Percentiles rank a stretch among this genome's conserved stretches.
Evolutionary conservation across 345 rosid genomes (phyloP).

Genomic region (Mercurialis annua): DNA sequence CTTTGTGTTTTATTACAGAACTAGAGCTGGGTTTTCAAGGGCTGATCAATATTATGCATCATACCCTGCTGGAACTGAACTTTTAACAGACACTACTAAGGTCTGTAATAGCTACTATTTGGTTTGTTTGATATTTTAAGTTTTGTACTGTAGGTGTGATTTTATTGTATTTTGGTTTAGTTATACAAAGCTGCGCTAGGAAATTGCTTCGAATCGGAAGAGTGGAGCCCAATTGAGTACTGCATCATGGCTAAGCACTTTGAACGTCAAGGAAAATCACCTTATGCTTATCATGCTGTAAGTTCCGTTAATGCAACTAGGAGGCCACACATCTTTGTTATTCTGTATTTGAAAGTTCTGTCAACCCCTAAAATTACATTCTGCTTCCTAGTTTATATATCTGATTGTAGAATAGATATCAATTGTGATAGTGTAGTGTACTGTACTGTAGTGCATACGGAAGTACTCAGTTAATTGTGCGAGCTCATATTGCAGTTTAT

Average conservation of each 20-base stretch:
- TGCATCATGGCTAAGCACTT: conserved; percentile 85
- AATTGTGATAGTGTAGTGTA: too few relatives aligned
- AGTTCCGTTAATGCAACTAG: conserved; percentile 21
- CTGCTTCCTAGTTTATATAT: too few relatives aligned
- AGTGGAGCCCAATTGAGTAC: conserved; percentile 85
- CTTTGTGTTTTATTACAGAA: conserved; percentile 46
- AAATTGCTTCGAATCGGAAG: conserved; percentile 77
- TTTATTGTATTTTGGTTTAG: conserved; percentile 34
- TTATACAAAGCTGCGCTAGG: conserved; percentile 87
- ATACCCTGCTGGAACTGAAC: conserved; percentile 90
- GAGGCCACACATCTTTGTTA: not conserved
- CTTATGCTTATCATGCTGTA: conserved; percentile 88
- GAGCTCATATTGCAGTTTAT: too few relatives aligned
- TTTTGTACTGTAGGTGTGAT: not conserved
- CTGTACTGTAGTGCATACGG: too few relatives aligned
- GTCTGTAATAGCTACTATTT: conserved; percentile 24
- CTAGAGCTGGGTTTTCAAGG: conserved; percentile 84
- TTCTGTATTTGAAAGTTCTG: not conserved
- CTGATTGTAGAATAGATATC: too few relatives aligned
- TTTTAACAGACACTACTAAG: conserved; percentile 74
- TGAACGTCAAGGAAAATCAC: conserved; percentile 87
- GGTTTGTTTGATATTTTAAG: conserved; percentile 2
- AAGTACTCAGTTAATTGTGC: too few relatives aligned
- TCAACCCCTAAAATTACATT: too few relatives aligned
- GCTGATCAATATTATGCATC: conserved; percentile 88